Conservation (phyloP, 1,284 basidiomycete genomes). For the Paramarasmius palmivorus region DNA sequence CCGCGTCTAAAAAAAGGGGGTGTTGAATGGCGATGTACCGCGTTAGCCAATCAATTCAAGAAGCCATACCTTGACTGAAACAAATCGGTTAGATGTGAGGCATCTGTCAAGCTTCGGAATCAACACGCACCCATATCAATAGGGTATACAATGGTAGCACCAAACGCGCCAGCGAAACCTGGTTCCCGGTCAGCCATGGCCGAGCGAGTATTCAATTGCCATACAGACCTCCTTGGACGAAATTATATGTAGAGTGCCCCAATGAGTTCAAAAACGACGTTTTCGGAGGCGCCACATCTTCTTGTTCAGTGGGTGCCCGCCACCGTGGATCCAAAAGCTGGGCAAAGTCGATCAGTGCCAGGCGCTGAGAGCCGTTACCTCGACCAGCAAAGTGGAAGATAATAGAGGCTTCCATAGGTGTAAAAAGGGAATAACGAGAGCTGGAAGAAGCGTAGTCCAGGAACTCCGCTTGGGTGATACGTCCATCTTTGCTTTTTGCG, state of each 20-base stretch:
- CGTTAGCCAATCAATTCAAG: not conserved
- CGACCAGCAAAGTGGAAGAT: slow-evolving; percentile 94
- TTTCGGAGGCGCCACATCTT: slow-evolving; percentile 27
- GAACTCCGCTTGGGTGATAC: slow-evolving; percentile 85
- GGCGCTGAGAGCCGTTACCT: slow-evolving; percentile 65
- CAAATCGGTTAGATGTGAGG: slow-evolving; percentile 5
- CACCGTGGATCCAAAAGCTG: slow-evolving; percentile 87
- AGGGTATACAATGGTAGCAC: slow-evolving; percentile 92
- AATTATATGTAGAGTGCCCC: slow-evolving; percentile 79
- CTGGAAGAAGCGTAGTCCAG: slow-evolving; percentile 71
- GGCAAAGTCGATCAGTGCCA: slow-evolving; percentile 86
- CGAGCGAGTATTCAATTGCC: slow-evolving; percentile 1
- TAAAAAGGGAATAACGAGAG: slow-evolving; percentile 90
- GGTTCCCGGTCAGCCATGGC: slow-evolving; percentile 14
- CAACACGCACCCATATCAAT: slow-evolving; percentile 83
- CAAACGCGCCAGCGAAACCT: slow-evolving; percentile 89
- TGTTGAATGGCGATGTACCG: not conserved
- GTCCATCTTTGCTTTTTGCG: slow-evolving; percentile 88
- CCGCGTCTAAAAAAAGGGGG: slow-evolving; percentile 62
- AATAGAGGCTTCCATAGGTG: slow-evolving; percentile 94
- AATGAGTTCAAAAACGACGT: slow-evolving; percentile 51
- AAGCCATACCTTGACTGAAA: slow-evolving; percentile 63
- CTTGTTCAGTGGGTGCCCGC: slow-evolving; percentile 66
- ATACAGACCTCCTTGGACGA: slow-evolving; percentile 79
- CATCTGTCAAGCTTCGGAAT: slow-evolving; percentile 1